These are phyloP conservation scores for Cercospora nicotianae DNA, from an alignment of 2,329 filamentous ascomycete genomes.

Conservation along the genomic window DNA sequence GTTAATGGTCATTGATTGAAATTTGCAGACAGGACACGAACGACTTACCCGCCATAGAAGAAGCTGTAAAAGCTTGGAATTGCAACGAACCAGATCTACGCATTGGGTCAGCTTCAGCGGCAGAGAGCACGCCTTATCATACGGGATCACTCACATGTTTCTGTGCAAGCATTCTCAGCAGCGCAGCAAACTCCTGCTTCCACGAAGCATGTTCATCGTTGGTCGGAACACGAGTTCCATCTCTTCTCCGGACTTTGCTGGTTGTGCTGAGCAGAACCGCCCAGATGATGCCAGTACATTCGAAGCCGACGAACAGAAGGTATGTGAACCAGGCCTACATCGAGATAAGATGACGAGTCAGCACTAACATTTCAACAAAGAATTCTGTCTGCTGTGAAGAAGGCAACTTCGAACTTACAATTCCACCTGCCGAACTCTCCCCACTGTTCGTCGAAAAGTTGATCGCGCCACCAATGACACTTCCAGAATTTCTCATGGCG, in stretches of 20 bases:
- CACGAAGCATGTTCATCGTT: slow-evolving; percentile 17
- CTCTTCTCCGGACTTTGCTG: slow-evolving; percentile 31
- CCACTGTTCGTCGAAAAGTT: slow-evolving; percentile 38
- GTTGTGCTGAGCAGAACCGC: slow-evolving; percentile 35
- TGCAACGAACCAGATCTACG: slow-evolving; percentile 39
- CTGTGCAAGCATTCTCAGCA: slow-evolving; percentile 28
- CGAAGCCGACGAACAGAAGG: slow-evolving; percentile 37
- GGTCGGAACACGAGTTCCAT: slow-evolving; percentile 31
- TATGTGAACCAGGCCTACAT: slow-evolving; percentile 37
- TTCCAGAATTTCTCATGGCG: slow-evolving; percentile 40
- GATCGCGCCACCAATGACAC: slow-evolving; percentile 40
- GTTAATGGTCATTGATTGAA: too few relatives aligned
- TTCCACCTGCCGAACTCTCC: slow-evolving; percentile 29
- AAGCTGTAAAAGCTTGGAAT: slow-evolving; percentile 43
- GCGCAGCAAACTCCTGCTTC: slow-evolving; percentile 30
- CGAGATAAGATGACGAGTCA: neutral
- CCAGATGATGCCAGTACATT: slow-evolving; percentile 36
- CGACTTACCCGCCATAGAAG: slow-evolving; percentile 39
- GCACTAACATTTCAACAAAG: too few relatives aligned
- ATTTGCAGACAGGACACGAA: neutral
- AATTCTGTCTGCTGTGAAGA: too few relatives aligned
- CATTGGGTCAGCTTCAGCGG: neutral
- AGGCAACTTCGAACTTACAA: too few relatives aligned
- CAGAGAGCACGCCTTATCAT: too few relatives aligned
- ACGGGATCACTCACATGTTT: slow-evolving; percentile 31